Conservation (phyloP, 108 stramenopile species). For the Cylindrotheca closterium region DNA sequence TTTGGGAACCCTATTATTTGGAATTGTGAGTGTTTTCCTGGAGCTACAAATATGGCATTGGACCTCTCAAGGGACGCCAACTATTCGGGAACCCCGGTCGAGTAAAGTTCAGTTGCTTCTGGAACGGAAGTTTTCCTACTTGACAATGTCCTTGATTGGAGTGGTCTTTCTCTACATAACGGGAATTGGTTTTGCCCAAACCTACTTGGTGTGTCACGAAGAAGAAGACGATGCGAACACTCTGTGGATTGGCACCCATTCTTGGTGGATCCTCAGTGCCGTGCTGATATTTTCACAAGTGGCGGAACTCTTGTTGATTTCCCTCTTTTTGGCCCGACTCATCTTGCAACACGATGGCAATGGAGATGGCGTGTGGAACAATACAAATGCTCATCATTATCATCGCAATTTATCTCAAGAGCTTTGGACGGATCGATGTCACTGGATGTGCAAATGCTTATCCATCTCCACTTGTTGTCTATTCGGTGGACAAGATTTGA, state of each 20-base stretch:
- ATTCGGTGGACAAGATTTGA: conserved; percentile 78
- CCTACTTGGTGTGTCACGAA: conserved; percentile 12
- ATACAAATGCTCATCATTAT: neutral
- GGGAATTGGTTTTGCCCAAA: conserved; percentile 11
- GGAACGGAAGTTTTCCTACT: conserved; percentile 25
- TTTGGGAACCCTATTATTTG: conserved; percentile 11
- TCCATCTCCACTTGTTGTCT: conserved; percentile 72
- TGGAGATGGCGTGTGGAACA: neutral
- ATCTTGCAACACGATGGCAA: neutral
- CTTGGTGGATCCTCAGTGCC: conserved; percentile 31
- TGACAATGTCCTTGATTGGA: conserved; percentile 4
- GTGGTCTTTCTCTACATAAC: conserved; percentile 9
- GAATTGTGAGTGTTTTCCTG: conserved; percentile 8
- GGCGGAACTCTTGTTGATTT: conserved; percentile 24
- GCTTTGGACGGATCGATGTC: conserved; percentile 68
- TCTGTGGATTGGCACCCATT: conserved; percentile 20
- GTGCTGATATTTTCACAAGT: conserved; percentile 33
- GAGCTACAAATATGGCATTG: conserved; percentile 27
- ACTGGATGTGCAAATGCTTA: conserved; percentile 58
- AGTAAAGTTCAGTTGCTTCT: conserved; percentile 23
- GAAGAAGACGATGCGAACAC: neutral
- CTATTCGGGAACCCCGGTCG: conserved; percentile 31
- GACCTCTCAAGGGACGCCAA: conserved; percentile 40
- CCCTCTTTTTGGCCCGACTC: conserved; percentile 23
- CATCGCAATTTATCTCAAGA: conserved; percentile 52